Evolutionary conservation across 441 rosid genomes (phyloP).

Genomic region (Erodium moschatum): DNA sequence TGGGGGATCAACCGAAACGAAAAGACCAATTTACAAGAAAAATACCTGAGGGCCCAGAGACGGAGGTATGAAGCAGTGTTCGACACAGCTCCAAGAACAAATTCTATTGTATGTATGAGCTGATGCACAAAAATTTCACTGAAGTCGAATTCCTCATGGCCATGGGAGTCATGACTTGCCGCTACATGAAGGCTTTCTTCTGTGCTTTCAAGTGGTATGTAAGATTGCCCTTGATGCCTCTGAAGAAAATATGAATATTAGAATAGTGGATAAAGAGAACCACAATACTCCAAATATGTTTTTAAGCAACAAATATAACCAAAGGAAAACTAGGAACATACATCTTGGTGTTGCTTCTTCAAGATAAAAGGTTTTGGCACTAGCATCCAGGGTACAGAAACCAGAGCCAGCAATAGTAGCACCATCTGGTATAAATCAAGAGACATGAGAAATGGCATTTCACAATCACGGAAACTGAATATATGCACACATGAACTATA

Average conservation of each 20-base stretch:
- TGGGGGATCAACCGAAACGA: neutral
- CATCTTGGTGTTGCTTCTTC: constrained; percentile 82
- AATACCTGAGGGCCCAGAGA: constrained; percentile 87
- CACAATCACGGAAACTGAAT: neutral
- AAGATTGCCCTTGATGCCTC: constrained; percentile 79
- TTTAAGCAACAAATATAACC: constrained; percentile 1
- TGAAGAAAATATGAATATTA: constrained; percentile 21
- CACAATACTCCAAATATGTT: neutral
- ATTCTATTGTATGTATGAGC: constrained; percentile 87
- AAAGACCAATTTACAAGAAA: neutral
- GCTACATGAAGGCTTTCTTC: constrained; percentile 55
- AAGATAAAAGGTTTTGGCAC: constrained; percentile 92
- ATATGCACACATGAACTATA: neutral
- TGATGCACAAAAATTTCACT: constrained; percentile 89
- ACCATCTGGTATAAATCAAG: constrained; percentile 42
- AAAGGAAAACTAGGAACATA: constrained; percentile 25
- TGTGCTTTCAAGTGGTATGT: constrained; percentile 36
- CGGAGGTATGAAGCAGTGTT: constrained; percentile 97
- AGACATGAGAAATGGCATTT: neutral
- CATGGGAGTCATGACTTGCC: constrained; percentile 50
- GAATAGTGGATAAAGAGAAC: neutral
- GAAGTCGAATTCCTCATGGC: constrained; percentile 82
- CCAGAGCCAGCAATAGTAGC: constrained; percentile 57
- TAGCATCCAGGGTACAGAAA: constrained; percentile 99
- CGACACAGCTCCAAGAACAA: constrained; percentile 94